A percentile compares a stretch with the other conserved stretches of the same genome.
Evolutionary conservation across 805 yeast species (phyloP).

Genomic region (Debaryomyces maramus): DNA sequence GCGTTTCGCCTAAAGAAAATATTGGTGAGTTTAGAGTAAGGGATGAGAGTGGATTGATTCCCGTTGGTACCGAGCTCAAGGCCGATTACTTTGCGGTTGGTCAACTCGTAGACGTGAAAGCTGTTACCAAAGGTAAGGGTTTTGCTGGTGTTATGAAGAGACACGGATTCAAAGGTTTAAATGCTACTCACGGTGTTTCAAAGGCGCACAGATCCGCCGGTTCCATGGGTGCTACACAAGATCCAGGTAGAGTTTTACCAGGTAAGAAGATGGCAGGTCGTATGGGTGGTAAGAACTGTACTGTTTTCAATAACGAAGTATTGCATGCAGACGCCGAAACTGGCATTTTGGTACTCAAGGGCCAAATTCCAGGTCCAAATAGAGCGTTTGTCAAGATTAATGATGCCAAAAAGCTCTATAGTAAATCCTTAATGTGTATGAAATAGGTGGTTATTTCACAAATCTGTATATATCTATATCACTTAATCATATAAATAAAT

Average conservation of each 20-base stretch:
- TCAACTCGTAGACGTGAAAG: conserved; percentile 78
- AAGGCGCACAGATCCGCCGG: conserved; percentile 93
- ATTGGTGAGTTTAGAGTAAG: conserved; percentile 80
- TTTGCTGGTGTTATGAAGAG: conserved; percentile 98
- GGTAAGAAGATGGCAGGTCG: conserved; percentile 99
- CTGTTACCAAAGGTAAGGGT: conserved; percentile 90
- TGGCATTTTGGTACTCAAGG: conserved; percentile 82
- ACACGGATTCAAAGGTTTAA: conserved; percentile 83
- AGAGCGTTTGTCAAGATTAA: conserved; percentile 71
- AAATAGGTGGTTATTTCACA: background rate
- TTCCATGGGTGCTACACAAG: conserved; percentile 93
- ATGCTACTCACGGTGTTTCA: conserved; percentile 95
- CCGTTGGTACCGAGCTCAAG: conserved; percentile 72
- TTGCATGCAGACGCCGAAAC: conserved; percentile 77
- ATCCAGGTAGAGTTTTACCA: conserved; percentile 94
- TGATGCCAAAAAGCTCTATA: conserved; percentile 68
- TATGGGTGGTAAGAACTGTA: conserved; percentile 78
- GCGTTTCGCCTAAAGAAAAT: conserved; percentile 78
- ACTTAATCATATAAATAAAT: background rate
- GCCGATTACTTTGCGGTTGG: conserved; percentile 87
- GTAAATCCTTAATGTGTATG: conserved; percentile 29
- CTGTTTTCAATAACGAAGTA: conserved; percentile 74
- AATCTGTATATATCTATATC: conserved; percentile 6
- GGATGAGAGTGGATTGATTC: conserved; percentile 61
- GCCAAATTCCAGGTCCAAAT: conserved; percentile 87